These are phyloP conservation scores for Picochlorum sp. DNA, from an alignment of 139 green algal species.

Conservation along the genomic window DNA sequence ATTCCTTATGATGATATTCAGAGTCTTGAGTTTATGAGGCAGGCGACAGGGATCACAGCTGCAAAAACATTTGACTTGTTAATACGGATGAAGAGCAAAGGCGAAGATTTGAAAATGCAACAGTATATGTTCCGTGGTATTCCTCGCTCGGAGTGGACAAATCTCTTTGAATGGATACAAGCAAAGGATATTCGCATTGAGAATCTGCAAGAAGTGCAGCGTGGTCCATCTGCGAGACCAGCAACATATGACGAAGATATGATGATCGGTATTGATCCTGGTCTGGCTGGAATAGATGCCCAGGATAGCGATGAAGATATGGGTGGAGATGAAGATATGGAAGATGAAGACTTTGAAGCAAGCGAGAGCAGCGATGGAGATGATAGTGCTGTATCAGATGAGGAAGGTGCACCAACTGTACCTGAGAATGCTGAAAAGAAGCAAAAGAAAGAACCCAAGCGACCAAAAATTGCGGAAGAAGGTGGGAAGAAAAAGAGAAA, in stretches of 20 bases:
- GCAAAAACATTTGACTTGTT: constrained; percentile 89
- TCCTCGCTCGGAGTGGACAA: constrained; percentile 74
- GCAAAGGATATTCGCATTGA: constrained; percentile 73
- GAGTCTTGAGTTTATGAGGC: constrained; percentile 84
- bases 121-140: constrained; percentile 78
- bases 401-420: constrained; percentile 19
- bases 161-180: constrained; percentile 86
- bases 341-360: constrained; percentile 42
- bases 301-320: neutral
- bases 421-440: constrained; percentile 10
- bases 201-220: constrained; percentile 63
- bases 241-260: constrained; percentile 35
- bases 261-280: neutral
- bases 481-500: constrained; percentile 21
- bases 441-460: constrained; percentile 29
- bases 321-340: constrained; percentile 41
- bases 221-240: constrained; percentile 37
- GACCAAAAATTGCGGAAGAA: constrained; percentile 4
- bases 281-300: neutral
- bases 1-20: constrained; percentile 79
- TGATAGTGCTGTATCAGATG: constrained; percentile 32
- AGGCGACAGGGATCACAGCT: constrained; percentile 38
- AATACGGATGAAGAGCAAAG: constrained; percentile 50
- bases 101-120: constrained; percentile 25
- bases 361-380: constrained; percentile 26